phyloP scores from a whole-genome alignment of 2,329 filamentous ascomycete species.

The Chaetoscypha palmicola region DNA sequence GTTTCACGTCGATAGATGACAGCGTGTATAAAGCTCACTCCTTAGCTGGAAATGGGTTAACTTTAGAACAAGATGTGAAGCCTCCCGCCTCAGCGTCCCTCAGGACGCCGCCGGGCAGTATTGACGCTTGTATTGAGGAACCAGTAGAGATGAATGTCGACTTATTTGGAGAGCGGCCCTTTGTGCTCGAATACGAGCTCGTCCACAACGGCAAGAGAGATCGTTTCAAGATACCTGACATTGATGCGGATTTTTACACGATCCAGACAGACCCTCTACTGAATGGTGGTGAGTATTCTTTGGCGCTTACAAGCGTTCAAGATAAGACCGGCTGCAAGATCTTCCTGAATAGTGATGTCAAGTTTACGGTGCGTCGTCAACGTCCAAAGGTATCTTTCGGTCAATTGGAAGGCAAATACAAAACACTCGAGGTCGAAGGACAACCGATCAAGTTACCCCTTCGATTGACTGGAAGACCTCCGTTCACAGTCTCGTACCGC shows the following conservation, averaged over 20 bases:
- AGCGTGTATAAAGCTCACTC: constrained; percentile 65
- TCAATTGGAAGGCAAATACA: constrained; percentile 71
- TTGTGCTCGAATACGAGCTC: constrained; percentile 85
- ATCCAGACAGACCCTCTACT: constrained; percentile 70
- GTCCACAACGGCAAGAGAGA: constrained; percentile 81
- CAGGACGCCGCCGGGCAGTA: constrained; percentile 44
- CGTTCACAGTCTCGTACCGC: constrained; percentile 74
- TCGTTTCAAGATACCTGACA: constrained; percentile 56
- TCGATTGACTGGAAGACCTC: constrained; percentile 75
- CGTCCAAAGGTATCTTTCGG: constrained; percentile 83
- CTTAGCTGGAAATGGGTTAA: constrained; percentile 53
- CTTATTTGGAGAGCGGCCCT: constrained; percentile 78
- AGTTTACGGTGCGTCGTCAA: constrained; percentile 81
- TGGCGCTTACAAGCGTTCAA: constrained; percentile 78
- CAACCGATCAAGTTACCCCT: constrained; percentile 69
- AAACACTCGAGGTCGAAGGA: constrained; percentile 68
- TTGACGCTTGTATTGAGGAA: constrained; percentile 77
- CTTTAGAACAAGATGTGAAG: constrained; percentile 84
- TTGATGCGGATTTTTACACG: constrained; percentile 55
- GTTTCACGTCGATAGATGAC: constrained; percentile 76
- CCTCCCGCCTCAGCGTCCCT: constrained; percentile 80
- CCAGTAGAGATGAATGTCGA: constrained; percentile 66
- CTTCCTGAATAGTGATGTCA: constrained; percentile 75
- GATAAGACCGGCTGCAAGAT: constrained; percentile 84
- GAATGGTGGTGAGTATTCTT: constrained; percentile 82